Evolutionary conservation across 768 basidiomycete species (phyloP).

Genomic region (Mrakia blollopis): DNA sequence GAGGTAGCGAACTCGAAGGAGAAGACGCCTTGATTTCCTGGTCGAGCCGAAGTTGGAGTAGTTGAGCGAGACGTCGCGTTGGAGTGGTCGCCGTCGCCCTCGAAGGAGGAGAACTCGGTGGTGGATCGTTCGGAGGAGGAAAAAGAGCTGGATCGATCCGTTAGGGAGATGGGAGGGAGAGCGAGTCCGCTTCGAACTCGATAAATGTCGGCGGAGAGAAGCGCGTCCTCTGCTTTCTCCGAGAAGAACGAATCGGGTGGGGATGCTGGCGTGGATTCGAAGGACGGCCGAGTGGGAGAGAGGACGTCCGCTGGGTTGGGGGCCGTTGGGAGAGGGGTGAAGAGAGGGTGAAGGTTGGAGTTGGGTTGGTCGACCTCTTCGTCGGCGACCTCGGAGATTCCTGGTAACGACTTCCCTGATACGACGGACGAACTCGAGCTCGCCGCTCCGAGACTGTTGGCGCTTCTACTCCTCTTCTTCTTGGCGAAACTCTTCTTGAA

Average conservation of each 20-base stretch:
- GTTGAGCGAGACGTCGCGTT: slow-evolving; percentile 13
- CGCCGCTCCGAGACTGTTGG: slow-evolving; percentile 2
- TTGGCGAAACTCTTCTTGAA: slow-evolving; percentile 31
- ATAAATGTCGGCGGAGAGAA: slow-evolving; percentile 15
- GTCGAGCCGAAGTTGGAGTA: background rate
- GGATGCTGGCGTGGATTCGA: slow-evolving; percentile 16
- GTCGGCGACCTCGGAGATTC: slow-evolving; percentile 25
- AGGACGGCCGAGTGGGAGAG: slow-evolving; percentile 24
- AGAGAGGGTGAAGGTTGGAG: slow-evolving; percentile 15
- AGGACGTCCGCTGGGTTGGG: slow-evolving; percentile 2
- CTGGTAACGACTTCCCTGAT: slow-evolving; percentile 21
- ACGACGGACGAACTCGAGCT: slow-evolving; percentile 3
- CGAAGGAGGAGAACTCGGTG: slow-evolving; percentile 9
- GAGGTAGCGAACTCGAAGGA: slow-evolving; percentile 31
- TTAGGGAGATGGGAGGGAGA: background rate
- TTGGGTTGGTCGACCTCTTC: background rate
- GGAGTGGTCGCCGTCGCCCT: background rate
- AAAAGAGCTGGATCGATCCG: slow-evolving; percentile 28
- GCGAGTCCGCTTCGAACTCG: slow-evolving; percentile 13
- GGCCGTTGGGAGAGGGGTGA: slow-evolving; percentile 8
- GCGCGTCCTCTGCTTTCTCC: slow-evolving; percentile 33
- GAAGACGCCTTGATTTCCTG: slow-evolving; percentile 23
- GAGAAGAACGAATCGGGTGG: slow-evolving; percentile 26
- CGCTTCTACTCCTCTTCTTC: slow-evolving; percentile 24
- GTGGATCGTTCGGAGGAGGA: background rate